These are phyloP conservation scores for Penicillium sp. DNA, from an alignment of 2,329 filamentous ascomycete species.

Conservation along the genomic window DNA sequence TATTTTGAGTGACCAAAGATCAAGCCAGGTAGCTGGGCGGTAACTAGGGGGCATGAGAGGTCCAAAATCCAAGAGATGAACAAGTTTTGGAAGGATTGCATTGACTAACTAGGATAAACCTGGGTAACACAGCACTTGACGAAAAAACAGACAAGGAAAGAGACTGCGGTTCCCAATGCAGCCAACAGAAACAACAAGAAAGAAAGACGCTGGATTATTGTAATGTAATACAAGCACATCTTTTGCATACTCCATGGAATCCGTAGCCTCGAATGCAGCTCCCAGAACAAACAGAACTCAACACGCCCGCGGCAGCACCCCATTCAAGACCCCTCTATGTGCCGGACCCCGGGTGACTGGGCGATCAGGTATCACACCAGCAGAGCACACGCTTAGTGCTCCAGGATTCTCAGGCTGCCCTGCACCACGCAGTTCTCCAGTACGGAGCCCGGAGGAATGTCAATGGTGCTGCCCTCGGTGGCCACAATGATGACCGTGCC, in stretches of 20 bases:
- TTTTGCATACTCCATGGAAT: constrained; percentile 27
- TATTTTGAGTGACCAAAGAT: too few species aligned
- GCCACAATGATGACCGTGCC: constrained; percentile 98
- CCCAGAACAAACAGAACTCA: constrained; percentile 12
- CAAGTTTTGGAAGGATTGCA: constrained; percentile 13
- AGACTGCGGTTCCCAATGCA: constrained; percentile 16
- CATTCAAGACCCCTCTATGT: neutral
- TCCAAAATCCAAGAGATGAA: neutral
- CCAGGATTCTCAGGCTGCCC: constrained; percentile 77
- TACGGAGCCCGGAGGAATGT: constrained; percentile 93
- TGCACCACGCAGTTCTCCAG: constrained; percentile 99
- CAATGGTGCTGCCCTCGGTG: constrained; percentile 95
- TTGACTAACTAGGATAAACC: constrained; percentile 17
- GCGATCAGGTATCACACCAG: neutral
- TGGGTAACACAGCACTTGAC: constrained; percentile 18
- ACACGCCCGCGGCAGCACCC: neutral
- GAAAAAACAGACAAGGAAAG: constrained; percentile 12
- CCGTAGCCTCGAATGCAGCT: constrained; percentile 28
- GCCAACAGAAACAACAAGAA: constrained; percentile 14
- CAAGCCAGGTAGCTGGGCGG: too few species aligned
- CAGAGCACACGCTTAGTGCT: constrained; percentile 55
- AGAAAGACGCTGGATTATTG: constrained; percentile 30
- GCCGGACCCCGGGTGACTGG: neutral
- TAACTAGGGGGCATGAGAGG: too few species aligned
- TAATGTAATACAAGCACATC: constrained; percentile 30